A percentile compares a stretch with the other conserved stretches of the same genome.
These are phyloP conservation scores for Pulveroboletus sp. DNA, from an alignment of 768 basidiomycete genomes.

Conservation along the genomic window DNA sequence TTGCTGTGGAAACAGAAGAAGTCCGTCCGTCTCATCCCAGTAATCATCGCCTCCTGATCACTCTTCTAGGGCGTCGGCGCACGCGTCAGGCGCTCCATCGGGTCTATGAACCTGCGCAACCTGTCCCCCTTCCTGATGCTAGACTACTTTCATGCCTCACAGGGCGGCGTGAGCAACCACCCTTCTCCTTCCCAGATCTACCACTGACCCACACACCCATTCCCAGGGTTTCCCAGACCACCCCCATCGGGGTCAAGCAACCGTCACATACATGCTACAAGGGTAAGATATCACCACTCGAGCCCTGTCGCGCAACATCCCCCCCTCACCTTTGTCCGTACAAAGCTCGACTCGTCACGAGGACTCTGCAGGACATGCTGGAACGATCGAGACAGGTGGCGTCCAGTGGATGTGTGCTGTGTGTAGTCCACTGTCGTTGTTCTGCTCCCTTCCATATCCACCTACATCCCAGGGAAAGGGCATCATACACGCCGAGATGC, in stretches of 20 bases:
- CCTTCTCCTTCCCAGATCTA: neutral
- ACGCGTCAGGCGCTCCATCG: conserved; percentile 82
- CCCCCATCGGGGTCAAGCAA: conserved; percentile 86
- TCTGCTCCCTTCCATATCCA: neutral
- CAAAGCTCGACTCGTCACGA: conserved; percentile 73
- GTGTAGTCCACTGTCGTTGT: conserved; percentile 21
- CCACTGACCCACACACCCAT: neutral
- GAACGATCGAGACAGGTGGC: conserved; percentile 72
- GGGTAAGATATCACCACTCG: conserved; percentile 41
- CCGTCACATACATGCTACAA: conserved; percentile 85
- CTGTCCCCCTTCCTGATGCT: conserved; percentile 90
- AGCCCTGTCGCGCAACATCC: neutral
- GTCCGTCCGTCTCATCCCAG: conserved; percentile 29
- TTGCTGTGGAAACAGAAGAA: conserved; percentile 72
- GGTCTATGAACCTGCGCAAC: conserved; percentile 66
- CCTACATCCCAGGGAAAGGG: conserved; percentile 46
- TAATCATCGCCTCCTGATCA: neutral
- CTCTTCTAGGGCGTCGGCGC: conserved; percentile 67
- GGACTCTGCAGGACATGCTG: conserved; percentile 85
- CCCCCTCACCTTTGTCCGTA: neutral
- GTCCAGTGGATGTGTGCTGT: conserved; percentile 95
- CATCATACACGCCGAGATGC: conserved; percentile 88
- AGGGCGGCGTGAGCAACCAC: conserved; percentile 55
- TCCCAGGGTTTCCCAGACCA: conserved; percentile 84
- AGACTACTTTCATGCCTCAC: conserved; percentile 69